Conservation (phyloP, 2,329 filamentous ascomycete genomes). For the Colletotrichum gloeosporioides region DNA sequence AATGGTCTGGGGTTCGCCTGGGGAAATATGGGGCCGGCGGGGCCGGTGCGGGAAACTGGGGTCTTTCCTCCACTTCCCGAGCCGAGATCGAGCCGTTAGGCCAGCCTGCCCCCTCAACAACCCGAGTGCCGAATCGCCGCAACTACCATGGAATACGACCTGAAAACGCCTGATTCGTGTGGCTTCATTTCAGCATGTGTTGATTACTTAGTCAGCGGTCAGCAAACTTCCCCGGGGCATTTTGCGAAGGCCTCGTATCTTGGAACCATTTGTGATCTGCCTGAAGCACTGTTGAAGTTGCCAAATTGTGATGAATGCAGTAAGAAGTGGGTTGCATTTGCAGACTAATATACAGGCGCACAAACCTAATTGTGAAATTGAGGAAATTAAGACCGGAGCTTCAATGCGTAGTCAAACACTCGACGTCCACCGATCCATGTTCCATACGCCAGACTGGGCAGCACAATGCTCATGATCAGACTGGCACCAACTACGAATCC, state of each 20-base stretch:
- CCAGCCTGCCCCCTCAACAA: background rate
- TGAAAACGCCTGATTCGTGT: background rate
- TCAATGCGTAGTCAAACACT: conserved; percentile 11
- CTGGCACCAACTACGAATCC: conserved; percentile 11
- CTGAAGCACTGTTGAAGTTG: background rate
- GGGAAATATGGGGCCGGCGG: conserved; percentile 9
- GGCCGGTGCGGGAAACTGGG: background rate
- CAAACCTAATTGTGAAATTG: background rate
- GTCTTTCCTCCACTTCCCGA: conserved; percentile 6
- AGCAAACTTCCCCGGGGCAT: background rate
- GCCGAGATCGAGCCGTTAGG: background rate
- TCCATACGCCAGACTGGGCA: conserved; percentile 13
- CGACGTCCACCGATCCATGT: conserved; percentile 16
- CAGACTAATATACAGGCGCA: background rate
- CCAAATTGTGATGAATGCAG: background rate
- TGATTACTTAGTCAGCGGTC: background rate
- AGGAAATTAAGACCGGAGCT: background rate
- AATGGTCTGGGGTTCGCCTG: background rate
- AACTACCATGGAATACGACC: background rate
- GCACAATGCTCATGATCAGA: conserved; percentile 8
- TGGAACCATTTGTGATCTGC: background rate
- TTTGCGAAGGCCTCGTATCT: background rate
- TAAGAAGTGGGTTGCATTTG: background rate
- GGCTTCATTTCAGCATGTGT: background rate
- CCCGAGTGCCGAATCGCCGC: background rate